phyloP scores from a whole-genome alignment of 2,329 filamentous ascomycete genomes.

The Penicillium concentricum region DNA sequence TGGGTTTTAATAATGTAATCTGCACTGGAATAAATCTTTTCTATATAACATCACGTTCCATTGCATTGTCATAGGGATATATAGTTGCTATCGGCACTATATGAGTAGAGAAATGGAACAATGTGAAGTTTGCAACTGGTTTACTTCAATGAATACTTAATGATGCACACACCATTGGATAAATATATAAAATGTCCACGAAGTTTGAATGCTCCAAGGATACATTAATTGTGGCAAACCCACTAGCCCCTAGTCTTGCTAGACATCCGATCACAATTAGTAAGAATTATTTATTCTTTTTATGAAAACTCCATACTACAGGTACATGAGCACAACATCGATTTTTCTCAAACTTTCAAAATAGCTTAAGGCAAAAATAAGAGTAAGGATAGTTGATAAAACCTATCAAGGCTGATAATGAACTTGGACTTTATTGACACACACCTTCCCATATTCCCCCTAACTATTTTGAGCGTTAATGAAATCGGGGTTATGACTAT shows the following conservation, averaged over 20 bases:
- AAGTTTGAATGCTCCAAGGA: background rate
- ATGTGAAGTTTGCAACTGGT: background rate
- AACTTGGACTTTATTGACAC: no score
- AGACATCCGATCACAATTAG: background rate
- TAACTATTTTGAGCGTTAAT: background rate
- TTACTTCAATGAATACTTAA: background rate
- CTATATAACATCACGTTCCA: conserved; percentile 6
- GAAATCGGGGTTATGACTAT: background rate
- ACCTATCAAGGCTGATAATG: no score
- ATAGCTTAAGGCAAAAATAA: background rate
- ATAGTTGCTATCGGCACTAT: conserved; percentile 14
- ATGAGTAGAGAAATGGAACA: background rate
- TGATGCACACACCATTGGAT: background rate
- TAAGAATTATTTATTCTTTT: background rate
- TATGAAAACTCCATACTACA: background rate
- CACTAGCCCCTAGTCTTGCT: background rate
- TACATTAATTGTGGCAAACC: no score
- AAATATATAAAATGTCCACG: no score
- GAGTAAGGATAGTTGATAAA: no score
- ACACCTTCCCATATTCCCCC: no score
- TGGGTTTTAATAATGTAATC: background rate
- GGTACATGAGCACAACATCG: background rate
- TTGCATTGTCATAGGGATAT: conserved; percentile 20
- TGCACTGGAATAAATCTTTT: background rate
- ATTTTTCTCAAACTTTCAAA: background rate